Conservation (phyloP, 768 basidiomycete genomes). For the Cyclocybe cylindracea region DNA sequence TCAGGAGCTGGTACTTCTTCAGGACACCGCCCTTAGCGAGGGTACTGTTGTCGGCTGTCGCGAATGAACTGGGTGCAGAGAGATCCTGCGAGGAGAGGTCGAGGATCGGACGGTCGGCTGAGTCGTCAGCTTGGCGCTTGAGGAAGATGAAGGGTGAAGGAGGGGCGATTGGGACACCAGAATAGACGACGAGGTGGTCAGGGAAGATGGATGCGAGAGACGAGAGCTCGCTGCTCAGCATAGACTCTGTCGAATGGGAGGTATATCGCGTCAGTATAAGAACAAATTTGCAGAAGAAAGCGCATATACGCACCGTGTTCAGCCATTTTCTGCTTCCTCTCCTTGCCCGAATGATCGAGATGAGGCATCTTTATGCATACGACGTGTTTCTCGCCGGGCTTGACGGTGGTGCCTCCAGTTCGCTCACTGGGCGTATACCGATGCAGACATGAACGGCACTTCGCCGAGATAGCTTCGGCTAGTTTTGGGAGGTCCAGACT, state of each 20-base stretch:
- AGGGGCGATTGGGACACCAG: slow-evolving; percentile 42
- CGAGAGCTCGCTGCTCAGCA: slow-evolving; percentile 50
- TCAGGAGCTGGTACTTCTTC: slow-evolving; percentile 74
- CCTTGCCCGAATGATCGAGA: slow-evolving; percentile 39
- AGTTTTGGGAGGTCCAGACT: slow-evolving; percentile 32
- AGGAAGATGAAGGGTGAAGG: slow-evolving; percentile 26
- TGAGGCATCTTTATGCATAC: slow-evolving; percentile 58
- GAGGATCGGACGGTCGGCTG: slow-evolving; percentile 24
- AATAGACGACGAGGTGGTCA: slow-evolving; percentile 66
- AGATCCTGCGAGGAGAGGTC: slow-evolving; percentile 17
- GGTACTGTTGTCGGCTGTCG: slow-evolving; percentile 32
- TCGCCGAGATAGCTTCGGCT: slow-evolving; percentile 44
- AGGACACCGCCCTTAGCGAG: slow-evolving; percentile 60
- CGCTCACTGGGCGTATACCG: slow-evolving; percentile 39
- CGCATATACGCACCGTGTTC: slow-evolving; percentile 49
- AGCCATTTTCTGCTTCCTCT: slow-evolving; percentile 49
- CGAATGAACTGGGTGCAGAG: slow-evolving; percentile 8
- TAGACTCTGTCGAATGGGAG: slow-evolving; percentile 34
- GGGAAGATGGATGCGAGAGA: slow-evolving; percentile 49
- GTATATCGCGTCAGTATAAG: background rate
- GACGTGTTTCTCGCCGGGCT: slow-evolving; percentile 50
- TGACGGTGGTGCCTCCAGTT: slow-evolving; percentile 29
- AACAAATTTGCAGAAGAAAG: background rate
- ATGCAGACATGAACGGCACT: slow-evolving; percentile 54
- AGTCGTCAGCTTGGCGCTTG: slow-evolving; percentile 38